A percentile compares a stretch with the other conserved stretches of the same genome.
Evolutionary conservation across 306 rosid genomes (phyloP).

Genomic region (Vigna mungo): DNA sequence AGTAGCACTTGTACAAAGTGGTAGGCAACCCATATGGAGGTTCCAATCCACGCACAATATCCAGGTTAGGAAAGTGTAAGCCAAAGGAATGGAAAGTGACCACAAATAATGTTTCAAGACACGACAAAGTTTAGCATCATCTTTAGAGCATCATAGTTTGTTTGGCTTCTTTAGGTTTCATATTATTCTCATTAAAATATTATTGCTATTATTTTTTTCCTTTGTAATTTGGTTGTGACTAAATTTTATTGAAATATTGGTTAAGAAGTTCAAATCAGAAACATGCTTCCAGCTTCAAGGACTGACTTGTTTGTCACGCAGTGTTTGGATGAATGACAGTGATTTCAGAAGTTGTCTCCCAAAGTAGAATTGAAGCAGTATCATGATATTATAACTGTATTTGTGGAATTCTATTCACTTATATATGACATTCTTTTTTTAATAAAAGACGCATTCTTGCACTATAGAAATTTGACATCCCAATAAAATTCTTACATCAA

Average conservation of each 20-base stretch:
- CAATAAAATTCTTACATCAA: too few relatives aligned
- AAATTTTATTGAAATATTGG: conserved; percentile 31
- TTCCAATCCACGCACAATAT: too few relatives aligned
- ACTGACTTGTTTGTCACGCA: neutral
- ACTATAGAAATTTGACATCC: too few relatives aligned
- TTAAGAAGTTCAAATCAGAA: conserved; percentile 8
- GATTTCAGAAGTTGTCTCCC: too few relatives aligned
- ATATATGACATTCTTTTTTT: too few relatives aligned
- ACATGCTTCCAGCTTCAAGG: neutral
- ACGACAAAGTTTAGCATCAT: neutral
- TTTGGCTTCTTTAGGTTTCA: conserved; percentile 33
- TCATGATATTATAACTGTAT: too few relatives aligned
- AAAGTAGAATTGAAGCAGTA: too few relatives aligned
- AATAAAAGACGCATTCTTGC: too few relatives aligned
- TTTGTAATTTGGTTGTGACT: neutral
- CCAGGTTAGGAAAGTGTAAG: conserved; percentile 83
- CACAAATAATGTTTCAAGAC: conserved; percentile 26
- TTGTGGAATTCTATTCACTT: too few relatives aligned
- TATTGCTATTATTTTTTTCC: neutral
- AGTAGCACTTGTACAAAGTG: too few relatives aligned
- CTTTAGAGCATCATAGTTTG: conserved; percentile 7
- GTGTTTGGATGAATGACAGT: neutral
- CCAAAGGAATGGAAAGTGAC: conserved; percentile 4
- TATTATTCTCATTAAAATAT: neutral
- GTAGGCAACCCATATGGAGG: too few relatives aligned